Evolutionary conservation across 441 rosid genomes (phyloP).

Genomic region (Corymbia calophylla): DNA sequence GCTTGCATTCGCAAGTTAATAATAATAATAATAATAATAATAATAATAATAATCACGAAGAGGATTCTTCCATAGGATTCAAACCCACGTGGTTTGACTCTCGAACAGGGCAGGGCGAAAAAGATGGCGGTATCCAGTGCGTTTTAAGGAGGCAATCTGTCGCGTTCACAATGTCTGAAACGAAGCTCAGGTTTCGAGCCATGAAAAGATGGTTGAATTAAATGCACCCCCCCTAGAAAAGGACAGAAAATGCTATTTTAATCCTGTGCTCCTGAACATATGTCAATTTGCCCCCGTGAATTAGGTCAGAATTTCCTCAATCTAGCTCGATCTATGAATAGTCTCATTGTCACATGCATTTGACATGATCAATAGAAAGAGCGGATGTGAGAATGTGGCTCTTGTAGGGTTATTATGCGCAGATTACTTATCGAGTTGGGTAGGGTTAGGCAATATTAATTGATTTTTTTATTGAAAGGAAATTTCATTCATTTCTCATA

Average conservation of each 20-base stretch:
- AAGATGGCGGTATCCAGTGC: too few relatives aligned
- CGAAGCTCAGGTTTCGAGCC: too few relatives aligned
- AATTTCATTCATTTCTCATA: too few relatives aligned
- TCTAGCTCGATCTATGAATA: not conserved
- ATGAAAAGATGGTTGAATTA: too few relatives aligned
- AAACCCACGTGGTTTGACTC: too few relatives aligned
- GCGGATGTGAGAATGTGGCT: not conserved
- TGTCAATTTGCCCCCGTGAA: not conserved
- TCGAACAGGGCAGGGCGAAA: too few relatives aligned
- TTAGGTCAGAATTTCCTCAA: not conserved
- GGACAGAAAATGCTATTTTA: not conserved
- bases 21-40: not conserved
- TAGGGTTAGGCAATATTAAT: not conserved
- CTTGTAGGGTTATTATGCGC: accelerated
- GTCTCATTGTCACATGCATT: too few relatives aligned
- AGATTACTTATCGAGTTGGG: not conserved
- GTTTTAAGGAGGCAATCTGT: too few relatives aligned
- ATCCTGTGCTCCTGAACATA: not conserved
- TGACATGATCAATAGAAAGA: not conserved
- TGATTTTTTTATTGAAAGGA: not conserved
- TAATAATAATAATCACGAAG: too few relatives aligned
- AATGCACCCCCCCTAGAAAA: not conserved
- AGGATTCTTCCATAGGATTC: too few relatives aligned
- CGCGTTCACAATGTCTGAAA: too few relatives aligned
- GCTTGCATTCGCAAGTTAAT: not conserved